Percentiles rank a stretch among this genome's conserved stretches.
These are phyloP conservation scores for Solanum virginianum DNA, from an alignment of 257 asterid genomes.

Conservation along the genomic window DNA sequence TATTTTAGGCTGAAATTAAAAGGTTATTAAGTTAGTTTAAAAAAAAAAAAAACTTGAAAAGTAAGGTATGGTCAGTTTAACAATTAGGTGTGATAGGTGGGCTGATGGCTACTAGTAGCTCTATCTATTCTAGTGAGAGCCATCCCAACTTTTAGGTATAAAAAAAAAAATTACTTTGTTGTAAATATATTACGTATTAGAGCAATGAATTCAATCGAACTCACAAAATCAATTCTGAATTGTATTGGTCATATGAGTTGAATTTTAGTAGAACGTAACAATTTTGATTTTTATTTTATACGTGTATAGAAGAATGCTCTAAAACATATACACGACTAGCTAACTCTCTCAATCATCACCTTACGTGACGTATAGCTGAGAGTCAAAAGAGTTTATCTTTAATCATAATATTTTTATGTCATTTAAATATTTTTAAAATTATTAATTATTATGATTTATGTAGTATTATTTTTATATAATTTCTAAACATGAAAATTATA, in stretches of 20 bases:
- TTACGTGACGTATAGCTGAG: neutral
- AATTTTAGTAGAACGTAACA: neutral
- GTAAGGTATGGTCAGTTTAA: constrained; percentile 10
- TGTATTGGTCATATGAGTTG: neutral
- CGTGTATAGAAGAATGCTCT: neutral
- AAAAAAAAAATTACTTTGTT: neutral
- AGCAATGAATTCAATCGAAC: neutral
- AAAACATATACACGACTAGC: too few relatives aligned
- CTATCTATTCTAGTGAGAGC: neutral
- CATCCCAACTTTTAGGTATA: neutral
- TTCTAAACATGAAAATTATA: neutral
- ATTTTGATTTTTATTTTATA: neutral
- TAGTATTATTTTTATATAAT: neutral
- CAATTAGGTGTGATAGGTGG: constrained; percentile 38
- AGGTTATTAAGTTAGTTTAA: constrained; percentile 15
- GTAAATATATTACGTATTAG: neutral
- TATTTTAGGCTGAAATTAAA: constrained; percentile 5
- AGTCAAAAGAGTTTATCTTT: neutral
- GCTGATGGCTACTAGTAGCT: constrained; percentile 14
- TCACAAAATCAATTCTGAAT: neutral
- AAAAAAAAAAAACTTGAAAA: constrained; percentile 3
- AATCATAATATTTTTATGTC: neutral
- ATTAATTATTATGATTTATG: neutral
- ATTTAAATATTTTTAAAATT: neutral
- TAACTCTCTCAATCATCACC: neutral